Base-by-base conservation (phyloP, 768 basidiomycete species). In the Tricholoma sp. region DNA sequence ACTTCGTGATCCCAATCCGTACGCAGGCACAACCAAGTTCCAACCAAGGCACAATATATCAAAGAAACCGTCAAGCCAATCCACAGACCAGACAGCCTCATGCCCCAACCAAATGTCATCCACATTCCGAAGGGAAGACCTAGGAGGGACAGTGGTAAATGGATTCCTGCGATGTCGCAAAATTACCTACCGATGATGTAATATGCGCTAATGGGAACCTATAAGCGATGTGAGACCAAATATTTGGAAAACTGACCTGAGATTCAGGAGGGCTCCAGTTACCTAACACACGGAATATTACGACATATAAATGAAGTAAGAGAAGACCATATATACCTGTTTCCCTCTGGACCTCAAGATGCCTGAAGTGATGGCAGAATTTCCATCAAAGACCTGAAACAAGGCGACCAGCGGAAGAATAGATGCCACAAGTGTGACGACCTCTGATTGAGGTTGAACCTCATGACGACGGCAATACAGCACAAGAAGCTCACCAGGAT, bases 311-410 rank as follows among this genome's bases (percentile, higher is more conserved):
- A 11, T 20, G 17, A 44, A 11, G 49, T 20, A 47, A 42, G 4
- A 12, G 50, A 57, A 49, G 50, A 41, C 45, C n/a, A 57, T 13
- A 63, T 68, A 12, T 52, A 75, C 85, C 71, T 89, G 89, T 69
- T 87, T 89, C 18, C 94, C 94, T 37, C 84, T 74, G 0, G 94
- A 88, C 44, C 96, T 80, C 53, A 98, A 76, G 58, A 97, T 82
- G 2, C 94, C 94, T 6, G 78, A 80, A 0, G 83, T 78, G 5
- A 94, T 81, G 0, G 80, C 85, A 2, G 79, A 67, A 10, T 84
- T 75, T 0, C 87, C 91, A 63, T 99, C 96, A 56, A 94, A 88
- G 3, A 96, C 83, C 69, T 97, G 89, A 76, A 86, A 89, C 28
- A 89, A 73, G 7, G 86, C 83, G 4, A 96, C 84, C 7, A 90